These are phyloP conservation scores for Rhizomucor pusillus DNA, from an alignment of 371 early-diverging fungal species.

Conservation along the genomic window DNA sequence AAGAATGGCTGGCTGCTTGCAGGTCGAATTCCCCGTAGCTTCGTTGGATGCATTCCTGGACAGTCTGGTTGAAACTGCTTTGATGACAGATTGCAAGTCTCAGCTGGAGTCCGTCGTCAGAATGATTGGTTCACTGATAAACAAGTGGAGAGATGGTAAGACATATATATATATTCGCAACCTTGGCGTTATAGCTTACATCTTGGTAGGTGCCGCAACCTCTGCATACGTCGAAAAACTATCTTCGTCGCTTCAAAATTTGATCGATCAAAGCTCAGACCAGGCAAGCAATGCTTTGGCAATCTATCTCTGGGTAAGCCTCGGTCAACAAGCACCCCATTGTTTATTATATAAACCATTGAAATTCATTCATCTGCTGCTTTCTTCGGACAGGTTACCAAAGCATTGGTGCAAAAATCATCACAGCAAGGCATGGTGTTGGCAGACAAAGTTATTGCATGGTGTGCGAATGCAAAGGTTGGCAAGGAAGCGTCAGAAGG, in stretches of 20 bases:
- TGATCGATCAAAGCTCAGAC: constrained; percentile 15
- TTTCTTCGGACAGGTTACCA: constrained; percentile 49
- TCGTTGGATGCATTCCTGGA: constrained; percentile 47
- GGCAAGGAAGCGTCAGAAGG: constrained; percentile 63
- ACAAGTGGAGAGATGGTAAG: constrained; percentile 59
- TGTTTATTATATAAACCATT: background rate
- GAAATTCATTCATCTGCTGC: background rate
- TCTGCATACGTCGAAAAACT: constrained; percentile 31
- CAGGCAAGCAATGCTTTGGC: constrained; percentile 22
- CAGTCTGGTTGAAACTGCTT: constrained; percentile 43
- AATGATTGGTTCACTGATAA: constrained; percentile 56
- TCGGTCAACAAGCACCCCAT: background rate
- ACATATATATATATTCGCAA: background rate
- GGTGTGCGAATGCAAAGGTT: constrained; percentile 42
- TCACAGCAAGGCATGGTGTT: constrained; percentile 61
- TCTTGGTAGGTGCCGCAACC: constrained; percentile 23
- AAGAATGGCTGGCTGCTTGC: background rate
- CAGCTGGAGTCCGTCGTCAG: constrained; percentile 46
- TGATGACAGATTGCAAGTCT: constrained; percentile 30
- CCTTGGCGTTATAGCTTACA: background rate
- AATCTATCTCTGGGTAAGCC: constrained; percentile 40
- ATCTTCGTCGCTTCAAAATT: constrained; percentile 18
- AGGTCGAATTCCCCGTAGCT: constrained; percentile 51
- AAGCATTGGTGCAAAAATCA: constrained; percentile 59
- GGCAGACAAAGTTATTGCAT: constrained; percentile 56